A percentile compares a stretch with the other conserved stretches of the same genome.
Evolutionary conservation across 1,284 basidiomycete species (phyloP).

Genomic region (Kalmanozyma brasiliensis): DNA sequence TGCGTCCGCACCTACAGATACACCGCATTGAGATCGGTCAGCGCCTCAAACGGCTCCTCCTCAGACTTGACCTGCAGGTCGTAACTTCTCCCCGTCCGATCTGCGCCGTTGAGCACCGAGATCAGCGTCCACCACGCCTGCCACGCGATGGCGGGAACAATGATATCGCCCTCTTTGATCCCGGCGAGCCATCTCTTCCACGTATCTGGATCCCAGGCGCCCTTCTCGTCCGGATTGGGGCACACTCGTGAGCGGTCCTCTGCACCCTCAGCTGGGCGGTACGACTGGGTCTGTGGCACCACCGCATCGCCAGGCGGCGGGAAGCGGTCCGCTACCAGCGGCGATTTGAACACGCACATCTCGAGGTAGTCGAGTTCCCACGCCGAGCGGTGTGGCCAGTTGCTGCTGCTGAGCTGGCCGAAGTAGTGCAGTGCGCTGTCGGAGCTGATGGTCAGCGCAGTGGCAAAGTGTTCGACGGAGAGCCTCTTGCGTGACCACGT

Average conservation of each 20-base stretch:
- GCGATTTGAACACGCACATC: constrained; percentile 60
- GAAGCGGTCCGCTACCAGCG: constrained; percentile 56
- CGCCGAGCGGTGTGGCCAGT: constrained; percentile 54
- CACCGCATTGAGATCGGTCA: constrained; percentile 51
- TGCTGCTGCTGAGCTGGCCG: constrained; percentile 40
- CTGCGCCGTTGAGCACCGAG: constrained; percentile 62
- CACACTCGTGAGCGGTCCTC: constrained; percentile 48
- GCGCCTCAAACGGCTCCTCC: constrained; percentile 55
- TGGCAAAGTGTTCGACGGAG: constrained; percentile 51
- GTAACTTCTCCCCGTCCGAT: constrained; percentile 56
- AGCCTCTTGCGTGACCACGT: constrained; percentile 60
- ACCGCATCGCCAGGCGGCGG: constrained; percentile 54
- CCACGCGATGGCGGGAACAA: constrained; percentile 59
- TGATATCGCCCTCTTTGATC: constrained; percentile 55
- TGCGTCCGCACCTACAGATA: constrained; percentile 38
- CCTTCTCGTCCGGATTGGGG: constrained; percentile 52
- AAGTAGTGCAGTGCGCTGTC: constrained; percentile 52
- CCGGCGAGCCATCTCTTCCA: constrained; percentile 58
- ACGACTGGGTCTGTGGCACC: constrained; percentile 41
- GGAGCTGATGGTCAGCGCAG: constrained; percentile 44
- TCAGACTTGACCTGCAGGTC: constrained; percentile 61
- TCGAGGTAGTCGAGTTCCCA: constrained; percentile 67
- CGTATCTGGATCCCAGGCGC: constrained; percentile 48
- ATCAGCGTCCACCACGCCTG: constrained; percentile 67
- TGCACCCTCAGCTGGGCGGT: constrained; percentile 31